Evolutionary conservation across 2,329 filamentous ascomycete species (phyloP).

Genomic region (Botrytis hyacinthi): DNA sequence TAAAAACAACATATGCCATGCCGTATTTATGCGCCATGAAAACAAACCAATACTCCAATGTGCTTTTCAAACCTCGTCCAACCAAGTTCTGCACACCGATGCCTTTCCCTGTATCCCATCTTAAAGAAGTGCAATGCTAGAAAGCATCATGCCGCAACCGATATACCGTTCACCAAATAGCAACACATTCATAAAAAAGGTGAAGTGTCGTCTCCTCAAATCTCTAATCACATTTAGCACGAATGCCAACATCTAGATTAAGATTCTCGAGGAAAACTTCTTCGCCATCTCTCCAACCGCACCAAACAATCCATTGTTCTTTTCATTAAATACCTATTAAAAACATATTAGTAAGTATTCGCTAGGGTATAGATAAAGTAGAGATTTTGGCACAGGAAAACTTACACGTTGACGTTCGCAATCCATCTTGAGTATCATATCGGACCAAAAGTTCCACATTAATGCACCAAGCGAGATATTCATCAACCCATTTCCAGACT

Average conservation of each 20-base stretch:
- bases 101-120: neutral
- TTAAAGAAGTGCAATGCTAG: neutral
- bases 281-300: neutral
- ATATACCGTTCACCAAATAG: neutral
- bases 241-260: neutral
- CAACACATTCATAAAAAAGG: neutral
- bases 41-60: neutral
- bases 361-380: neutral
- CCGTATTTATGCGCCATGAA: neutral
- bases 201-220: neutral
- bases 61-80: neutral
- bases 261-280: neutral
- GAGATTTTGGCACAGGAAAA: neutral
- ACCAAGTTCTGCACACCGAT: neutral
- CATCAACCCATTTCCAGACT: neutral
- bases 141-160: neutral
- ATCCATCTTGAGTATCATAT: neutral
- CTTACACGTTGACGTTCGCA: neutral
- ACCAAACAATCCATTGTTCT: neutral
- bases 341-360: neutral
- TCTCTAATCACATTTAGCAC: neutral
- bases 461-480: neutral
- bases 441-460: neutral
- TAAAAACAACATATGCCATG: neutral
- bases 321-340: neutral